Evolutionary conservation across 2,329 filamentous ascomycete species (phyloP), one percentile per base, ranked within the genome.

Genomic region (Aureobasidium sp.): DNA sequence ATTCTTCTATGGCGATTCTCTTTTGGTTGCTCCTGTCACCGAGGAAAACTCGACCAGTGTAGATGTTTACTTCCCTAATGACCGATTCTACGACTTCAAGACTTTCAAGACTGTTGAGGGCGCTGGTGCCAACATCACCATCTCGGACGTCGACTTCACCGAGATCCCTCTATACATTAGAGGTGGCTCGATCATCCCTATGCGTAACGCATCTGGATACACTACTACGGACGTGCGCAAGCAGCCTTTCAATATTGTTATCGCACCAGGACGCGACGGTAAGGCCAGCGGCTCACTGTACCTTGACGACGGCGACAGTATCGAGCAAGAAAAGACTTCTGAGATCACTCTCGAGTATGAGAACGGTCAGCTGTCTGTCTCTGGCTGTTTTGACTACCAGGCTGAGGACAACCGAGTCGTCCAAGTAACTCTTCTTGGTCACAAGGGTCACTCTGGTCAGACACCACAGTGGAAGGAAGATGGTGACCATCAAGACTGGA

Each of bases 281-380:
- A 82, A 76, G 8, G 90, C 90, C 0, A 72, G 69, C 1, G 90
- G 90, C 0, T 77, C 79, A 58, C 76, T 94, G 62, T 94, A 92
- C 71, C 75, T 94, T 5, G 90, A 94, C 66, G 90, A 95, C 64
- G 90, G 90, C 8, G 84, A 86, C 63, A 86, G 81, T 30, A 67
- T 92, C 55, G 75, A 82, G 63, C 88, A 89, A 72, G 64, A 74
- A 3, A 71, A 67, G 0, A 83, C 79, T 16, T 83, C 80, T 6
- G 75, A 83, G 60, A 78, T 91, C 57, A 72, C 75, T 13, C 88
- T 92, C 66, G 67, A 70, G 7, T 92, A 84, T 69, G 54, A 48
- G 55, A 70, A 78, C 3, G 81, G 82, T 37, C 73, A 74, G 60
- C 77, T 89, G 21, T 73, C 66, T 7, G 59, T 62, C 41, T 54